These are phyloP conservation scores for Aspergillus sergii DNA, from an alignment of 2,329 filamentous ascomycete species.

Conservation along the genomic window DNA sequence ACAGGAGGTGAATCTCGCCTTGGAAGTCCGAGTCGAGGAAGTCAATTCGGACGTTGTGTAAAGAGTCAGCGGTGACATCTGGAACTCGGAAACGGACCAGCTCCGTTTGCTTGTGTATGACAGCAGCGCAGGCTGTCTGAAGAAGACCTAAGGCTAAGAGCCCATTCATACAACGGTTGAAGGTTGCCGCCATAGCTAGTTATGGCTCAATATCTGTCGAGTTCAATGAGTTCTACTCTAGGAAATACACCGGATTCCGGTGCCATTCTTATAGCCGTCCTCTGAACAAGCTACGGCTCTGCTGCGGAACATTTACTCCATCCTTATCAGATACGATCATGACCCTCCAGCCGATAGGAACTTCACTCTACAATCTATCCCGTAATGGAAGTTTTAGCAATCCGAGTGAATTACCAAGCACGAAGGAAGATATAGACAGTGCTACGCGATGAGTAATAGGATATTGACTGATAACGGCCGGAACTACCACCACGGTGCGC, in stretches of 20 bases:
- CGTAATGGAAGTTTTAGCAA: background rate
- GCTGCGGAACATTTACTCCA: background rate
- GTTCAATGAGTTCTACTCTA: too few relatives aligned
- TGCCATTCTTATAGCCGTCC: background rate
- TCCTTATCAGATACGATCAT: background rate
- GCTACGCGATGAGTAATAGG: background rate
- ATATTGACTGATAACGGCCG: background rate
- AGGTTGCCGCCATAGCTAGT: background rate
- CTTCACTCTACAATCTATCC: background rate
- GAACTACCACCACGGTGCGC: background rate
- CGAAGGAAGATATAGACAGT: too few relatives aligned
- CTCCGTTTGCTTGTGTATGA: slow-evolving; percentile 4
- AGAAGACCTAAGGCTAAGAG: slow-evolving; percentile 7
- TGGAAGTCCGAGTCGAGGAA: slow-evolving; percentile 45
- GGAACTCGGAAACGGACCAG: slow-evolving; percentile 34
- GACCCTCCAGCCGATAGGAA: background rate
- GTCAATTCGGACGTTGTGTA: slow-evolving; percentile 54
- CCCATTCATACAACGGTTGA: background rate
- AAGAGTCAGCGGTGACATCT: slow-evolving; percentile 39
- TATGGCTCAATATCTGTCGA: background rate
- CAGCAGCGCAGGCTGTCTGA: background rate
- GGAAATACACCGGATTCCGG: too few relatives aligned
- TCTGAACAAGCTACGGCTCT: background rate
- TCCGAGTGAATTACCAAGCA: background rate
- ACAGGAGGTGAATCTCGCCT: slow-evolving; percentile 48